Base-by-base conservation (phyloP, 495 filamentous ascomycete species). In the Trichoderma orchidacearum region DNA sequence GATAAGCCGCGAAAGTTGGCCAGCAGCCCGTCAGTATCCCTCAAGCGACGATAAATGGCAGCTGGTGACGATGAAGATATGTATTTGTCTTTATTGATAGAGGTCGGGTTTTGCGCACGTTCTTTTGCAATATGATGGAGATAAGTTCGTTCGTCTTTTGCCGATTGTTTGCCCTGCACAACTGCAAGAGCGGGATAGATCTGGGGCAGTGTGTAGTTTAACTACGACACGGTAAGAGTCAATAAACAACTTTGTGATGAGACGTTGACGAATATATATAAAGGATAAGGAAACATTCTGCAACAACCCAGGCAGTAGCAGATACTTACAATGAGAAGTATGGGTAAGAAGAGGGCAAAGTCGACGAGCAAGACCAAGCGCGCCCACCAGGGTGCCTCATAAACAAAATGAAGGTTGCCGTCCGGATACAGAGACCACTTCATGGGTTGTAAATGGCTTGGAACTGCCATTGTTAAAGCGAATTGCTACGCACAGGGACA, bases 91-190 rank as follows among this genome's bases (percentile, higher is more conserved):
- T 60, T 45, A 27, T 5, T 36, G 7, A 23, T 12, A 9, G 38
- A 48, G 13, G 17, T 11, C 17, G 48, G 27, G 58, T 58, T 58
- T 34, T 57, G 60, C 48, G 60, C 56, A 59, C 54, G 48, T 53
- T 63, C 55, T 7, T 25, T 23, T 17, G 6, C 7, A 23, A 48
- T 21, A 48, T 25, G 3, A 31, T 56, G 60, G 21, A 68, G 51
- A 18, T 66, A 57, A 18, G 75, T 58, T 52, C 72, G 63, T 31
- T 75, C 72, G 58, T 77, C 75, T 27, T 63, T 67, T 12, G 72
- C 70, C 51, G 73, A 70, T 52, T 67, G 69, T 11, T 73, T 72
- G 61, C 76, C 73, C 53, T 77, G 72, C 58, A 77, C 63, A 48
- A 75, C 73, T 35, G 73, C 71, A 29, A 77, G 69, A 5, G 69